Percentiles rank a stretch among this genome's conserved stretches.
Conservation (phyloP, 2,329 filamentous ascomycete species). For the Venturia aucupariae region DNA sequence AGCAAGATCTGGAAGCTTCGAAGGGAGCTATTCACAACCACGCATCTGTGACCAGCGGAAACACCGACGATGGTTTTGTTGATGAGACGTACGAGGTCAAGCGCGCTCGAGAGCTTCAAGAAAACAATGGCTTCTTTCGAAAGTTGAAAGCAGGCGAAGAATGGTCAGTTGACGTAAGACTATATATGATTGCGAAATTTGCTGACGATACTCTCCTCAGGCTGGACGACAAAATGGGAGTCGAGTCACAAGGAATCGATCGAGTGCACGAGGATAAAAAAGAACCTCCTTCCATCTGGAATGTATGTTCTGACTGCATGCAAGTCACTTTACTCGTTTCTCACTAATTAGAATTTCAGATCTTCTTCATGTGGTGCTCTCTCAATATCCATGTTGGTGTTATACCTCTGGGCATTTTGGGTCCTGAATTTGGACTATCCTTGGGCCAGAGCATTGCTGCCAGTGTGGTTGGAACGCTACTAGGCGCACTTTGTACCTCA, state of each 20-base stretch:
- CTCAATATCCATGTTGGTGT: conserved; percentile 33
- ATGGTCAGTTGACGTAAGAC: neutral
- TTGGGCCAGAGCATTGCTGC: conserved; percentile 35
- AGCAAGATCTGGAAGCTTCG: neutral
- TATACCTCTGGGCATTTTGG: conserved; percentile 30
- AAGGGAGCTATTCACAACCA: neutral
- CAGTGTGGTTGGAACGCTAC: conserved; percentile 32
- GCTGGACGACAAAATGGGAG: conserved; percentile 37
- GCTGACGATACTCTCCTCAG: neutral
- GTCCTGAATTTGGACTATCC: conserved; percentile 39
- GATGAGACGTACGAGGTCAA: neutral
- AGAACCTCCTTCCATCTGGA: conserved; percentile 32
- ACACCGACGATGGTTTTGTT: neutral
- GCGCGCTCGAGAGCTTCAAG: conserved; percentile 13
- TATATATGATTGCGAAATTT: neutral
- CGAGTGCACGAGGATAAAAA: conserved; percentile 37
- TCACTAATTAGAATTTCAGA: conserved; percentile 14
- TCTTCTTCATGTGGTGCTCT: conserved; percentile 38
- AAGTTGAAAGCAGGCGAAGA: conserved; percentile 30
- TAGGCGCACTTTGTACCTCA: conserved; percentile 33
- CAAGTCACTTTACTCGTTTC: neutral
- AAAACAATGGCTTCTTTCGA: conserved; percentile 23
- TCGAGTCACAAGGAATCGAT: conserved; percentile 41
- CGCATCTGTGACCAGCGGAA: neutral
- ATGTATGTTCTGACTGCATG: conserved; percentile 16